These are phyloP conservation scores for Pholiota adiposa DNA, from an alignment of 1,284 basidiomycete genomes.

Conservation along the genomic window DNA sequence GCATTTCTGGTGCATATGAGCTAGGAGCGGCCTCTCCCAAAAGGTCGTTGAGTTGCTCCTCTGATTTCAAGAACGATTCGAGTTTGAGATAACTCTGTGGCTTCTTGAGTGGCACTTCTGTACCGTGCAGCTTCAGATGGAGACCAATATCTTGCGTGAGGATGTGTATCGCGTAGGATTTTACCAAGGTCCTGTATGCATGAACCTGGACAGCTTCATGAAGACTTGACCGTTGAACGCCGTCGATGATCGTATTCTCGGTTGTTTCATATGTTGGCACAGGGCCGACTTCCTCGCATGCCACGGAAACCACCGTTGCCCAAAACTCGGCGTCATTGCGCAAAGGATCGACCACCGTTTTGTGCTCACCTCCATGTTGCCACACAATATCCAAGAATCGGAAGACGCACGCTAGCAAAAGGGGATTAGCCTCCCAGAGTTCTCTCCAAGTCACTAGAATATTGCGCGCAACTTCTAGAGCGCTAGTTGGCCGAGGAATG, in stretches of 20 bases:
- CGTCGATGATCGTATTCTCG: conserved; percentile 50
- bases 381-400: conserved; percentile 84
- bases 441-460: conserved; percentile 72
- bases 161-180: conserved; percentile 77
- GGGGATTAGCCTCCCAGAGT: conserved; percentile 76
- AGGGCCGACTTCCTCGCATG: conserved; percentile 67
- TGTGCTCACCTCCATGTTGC: conserved; percentile 83
- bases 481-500: conserved; percentile 42
- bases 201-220: conserved; percentile 67
- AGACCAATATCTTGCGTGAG: conserved; percentile 72
- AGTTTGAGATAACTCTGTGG: conserved; percentile 65
- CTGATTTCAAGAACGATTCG: conserved; percentile 56
- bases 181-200: conserved; percentile 73
- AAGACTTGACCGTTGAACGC: conserved; percentile 56
- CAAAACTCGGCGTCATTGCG: conserved; percentile 66
- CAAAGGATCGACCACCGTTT: conserved; percentile 56
- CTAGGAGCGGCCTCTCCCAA: conserved; percentile 69
- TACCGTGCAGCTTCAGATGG: conserved; percentile 47
- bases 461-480: conserved; percentile 67
- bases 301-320: conserved; percentile 62
- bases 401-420: conserved; percentile 76
- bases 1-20: conserved; percentile 72
- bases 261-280: conserved; percentile 65
- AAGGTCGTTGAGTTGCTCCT: conserved; percentile 65
- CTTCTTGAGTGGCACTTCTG: conserved; percentile 41